Evolutionary conservation across 1,139 yeast genomes (phyloP).

Genomic region (Geotrichum macrosporum): DNA sequence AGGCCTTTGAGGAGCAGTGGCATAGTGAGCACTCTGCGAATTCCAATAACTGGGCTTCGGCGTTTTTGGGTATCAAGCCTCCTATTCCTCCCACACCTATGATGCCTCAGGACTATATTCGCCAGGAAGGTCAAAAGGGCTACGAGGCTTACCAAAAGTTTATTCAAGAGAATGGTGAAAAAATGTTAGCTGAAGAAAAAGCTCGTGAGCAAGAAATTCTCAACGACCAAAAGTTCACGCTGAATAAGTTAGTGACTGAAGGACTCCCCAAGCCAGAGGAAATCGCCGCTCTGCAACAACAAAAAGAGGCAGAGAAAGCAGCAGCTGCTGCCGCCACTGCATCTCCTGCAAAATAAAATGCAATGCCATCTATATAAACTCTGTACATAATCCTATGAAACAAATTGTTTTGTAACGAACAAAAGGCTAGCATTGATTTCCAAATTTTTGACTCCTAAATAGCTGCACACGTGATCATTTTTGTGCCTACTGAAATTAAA

Average conservation of each 20-base stretch:
- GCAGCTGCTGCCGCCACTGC: slow-evolving; percentile 15
- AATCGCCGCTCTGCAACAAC: slow-evolving; percentile 62
- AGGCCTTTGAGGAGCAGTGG: slow-evolving; percentile 66
- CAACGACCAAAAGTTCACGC: slow-evolving; percentile 71
- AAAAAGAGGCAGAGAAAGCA: slow-evolving; percentile 33
- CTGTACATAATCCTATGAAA: too few species aligned
- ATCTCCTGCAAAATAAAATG: neutral
- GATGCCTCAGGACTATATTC: slow-evolving; percentile 85
- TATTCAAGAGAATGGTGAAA: slow-evolving; percentile 83
- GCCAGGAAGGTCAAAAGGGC: slow-evolving; percentile 90
- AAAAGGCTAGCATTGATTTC: too few species aligned
- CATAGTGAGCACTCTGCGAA: slow-evolving; percentile 42
- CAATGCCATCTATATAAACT: too few species aligned
- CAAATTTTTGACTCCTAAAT: too few species aligned
- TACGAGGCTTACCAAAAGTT: slow-evolving; percentile 79
- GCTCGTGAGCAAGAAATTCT: slow-evolving; percentile 73
- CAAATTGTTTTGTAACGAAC: too few species aligned
- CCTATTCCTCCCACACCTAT: slow-evolving; percentile 56
- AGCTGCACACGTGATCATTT: too few species aligned
- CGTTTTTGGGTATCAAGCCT: slow-evolving; percentile 58
- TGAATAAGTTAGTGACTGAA: slow-evolving; percentile 78
- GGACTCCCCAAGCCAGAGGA: slow-evolving; percentile 86
- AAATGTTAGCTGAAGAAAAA: slow-evolving; percentile 73
- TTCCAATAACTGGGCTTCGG: slow-evolving; percentile 51
- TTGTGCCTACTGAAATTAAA: too few species aligned